A percentile compares a stretch with the other conserved stretches of the same genome.
phyloP scores from a whole-genome alignment of 257 asterid species.

The Solanum chiquidenum region DNA sequence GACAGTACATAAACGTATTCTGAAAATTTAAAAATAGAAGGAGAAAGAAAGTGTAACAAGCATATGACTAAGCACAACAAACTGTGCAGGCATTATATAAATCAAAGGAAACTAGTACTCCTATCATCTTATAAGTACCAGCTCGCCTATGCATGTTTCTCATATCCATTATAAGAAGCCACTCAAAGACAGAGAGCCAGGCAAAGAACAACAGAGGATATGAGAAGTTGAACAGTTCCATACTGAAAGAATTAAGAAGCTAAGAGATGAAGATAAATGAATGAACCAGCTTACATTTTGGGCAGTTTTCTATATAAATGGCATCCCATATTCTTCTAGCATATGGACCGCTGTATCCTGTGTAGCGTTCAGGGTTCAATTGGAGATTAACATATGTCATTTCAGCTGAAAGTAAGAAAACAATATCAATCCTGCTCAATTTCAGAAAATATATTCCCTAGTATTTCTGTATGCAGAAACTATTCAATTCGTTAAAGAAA shows the following conservation, averaged over 20 bases:
- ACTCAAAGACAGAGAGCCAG: background rate
- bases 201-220: background rate
- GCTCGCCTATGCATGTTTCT: background rate
- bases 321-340: constrained; percentile 73
- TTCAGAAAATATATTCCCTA: background rate
- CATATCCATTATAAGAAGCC: background rate
- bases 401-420: constrained; percentile 36
- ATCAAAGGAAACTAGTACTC: too few relatives aligned
- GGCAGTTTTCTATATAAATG: constrained; percentile 45
- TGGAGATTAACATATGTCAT: constrained; percentile 60
- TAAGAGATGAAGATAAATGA: background rate
- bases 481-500: background rate
- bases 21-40: too few relatives aligned
- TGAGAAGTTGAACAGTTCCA: background rate
- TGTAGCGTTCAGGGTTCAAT: constrained; percentile 59
- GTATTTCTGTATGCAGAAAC: background rate
- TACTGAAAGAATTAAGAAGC: background rate
- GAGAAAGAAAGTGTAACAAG: too few relatives aligned
- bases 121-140: background rate
- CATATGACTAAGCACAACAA: too few relatives aligned
- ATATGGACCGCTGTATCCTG: constrained; percentile 57
- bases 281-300: constrained; percentile 27
- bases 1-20: too few relatives aligned
- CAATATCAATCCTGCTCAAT: background rate
- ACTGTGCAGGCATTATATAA: too few relatives aligned